Conservation (phyloP, 306 rosid genomes). For the Aeschynomene evenia region DNA sequence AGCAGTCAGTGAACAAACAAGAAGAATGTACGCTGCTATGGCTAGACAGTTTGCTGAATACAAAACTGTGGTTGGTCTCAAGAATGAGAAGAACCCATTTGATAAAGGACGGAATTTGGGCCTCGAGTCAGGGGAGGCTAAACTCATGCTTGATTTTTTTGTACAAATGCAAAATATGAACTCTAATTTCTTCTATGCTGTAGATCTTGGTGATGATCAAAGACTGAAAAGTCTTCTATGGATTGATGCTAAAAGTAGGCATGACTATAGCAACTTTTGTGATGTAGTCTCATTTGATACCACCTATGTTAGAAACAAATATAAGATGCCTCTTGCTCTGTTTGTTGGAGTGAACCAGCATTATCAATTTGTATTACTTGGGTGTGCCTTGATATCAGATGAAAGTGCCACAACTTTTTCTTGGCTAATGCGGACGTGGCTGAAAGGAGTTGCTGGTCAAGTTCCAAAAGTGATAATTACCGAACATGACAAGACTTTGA, state of each 20-base stretch:
- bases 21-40: slow-evolving; percentile 98
- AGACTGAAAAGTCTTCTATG: slow-evolving; percentile 79
- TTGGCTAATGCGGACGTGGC: slow-evolving; percentile 83
- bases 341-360: slow-evolving; percentile 98
- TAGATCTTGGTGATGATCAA: slow-evolving; percentile 90
- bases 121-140: slow-evolving; percentile 78
- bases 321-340: slow-evolving; percentile 90
- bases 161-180: slow-evolving; percentile 80
- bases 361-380: slow-evolving; percentile 85
- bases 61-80: slow-evolving; percentile 89
- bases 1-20: slow-evolving; percentile 98
- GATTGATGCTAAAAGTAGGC: slow-evolving; percentile 96
- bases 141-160: slow-evolving; percentile 70
- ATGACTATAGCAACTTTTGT: slow-evolving; percentile 72
- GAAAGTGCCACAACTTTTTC: slow-evolving; percentile 68
- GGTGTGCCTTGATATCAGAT: slow-evolving; percentile 93
- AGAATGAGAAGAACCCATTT: slow-evolving; percentile 77
- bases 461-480: slow-evolving; percentile 82
- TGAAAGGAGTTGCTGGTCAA: slow-evolving; percentile 88
- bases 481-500: slow-evolving; percentile 78
- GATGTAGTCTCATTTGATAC: slow-evolving; percentile 93
- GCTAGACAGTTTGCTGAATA: slow-evolving; percentile 97
- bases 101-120: slow-evolving; percentile 84
- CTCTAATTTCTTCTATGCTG: slow-evolving; percentile 81
- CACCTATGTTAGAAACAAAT: slow-evolving; percentile 76